Evolutionary conservation across 345 rosid species (phyloP).

Genomic region (sweet orange (Citrus sinensis)): DVS_A1.0 CM039165.1:383501-384000

Average conservation of each 20-base stretch:
- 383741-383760: too few species aligned
- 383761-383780: too few species aligned
- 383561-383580: background rate
- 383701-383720: too few species aligned
- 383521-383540: background rate
- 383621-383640: background rate
- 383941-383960: constrained; percentile 17
- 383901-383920: constrained; percentile 67
- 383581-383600: background rate
- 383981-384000: constrained; percentile 8
- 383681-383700: too few species aligned
- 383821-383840: constrained; percentile 22
- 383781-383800: too few species aligned
- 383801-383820: too few species aligned
- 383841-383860: constrained; percentile 85
- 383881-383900: constrained; percentile 54
- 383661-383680: too few species aligned
- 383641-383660: too few species aligned
- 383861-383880: constrained; percentile 74
- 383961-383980: background rate
- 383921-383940: constrained; percentile 75
- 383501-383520: background rate
- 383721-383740: too few species aligned
- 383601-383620: background rate
- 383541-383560: background rate